A percentile compares a stretch with the other conserved stretches of the same genome.
These are phyloP conservation scores for Capronia coronata DNA, from an alignment of 2,329 filamentous ascomycete genomes.

Conservation along the genomic window DNA sequence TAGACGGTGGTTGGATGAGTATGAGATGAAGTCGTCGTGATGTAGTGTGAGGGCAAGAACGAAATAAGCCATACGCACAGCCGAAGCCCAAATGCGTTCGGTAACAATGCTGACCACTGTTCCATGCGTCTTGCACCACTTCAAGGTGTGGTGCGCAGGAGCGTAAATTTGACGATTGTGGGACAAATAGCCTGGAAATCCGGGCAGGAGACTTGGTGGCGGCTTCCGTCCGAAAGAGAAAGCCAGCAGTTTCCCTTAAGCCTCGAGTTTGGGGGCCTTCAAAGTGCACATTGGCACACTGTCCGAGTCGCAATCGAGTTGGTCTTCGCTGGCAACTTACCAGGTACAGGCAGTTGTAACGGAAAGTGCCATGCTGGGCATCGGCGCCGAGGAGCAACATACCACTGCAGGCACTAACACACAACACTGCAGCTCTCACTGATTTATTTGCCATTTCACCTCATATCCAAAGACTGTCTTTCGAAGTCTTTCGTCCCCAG, in stretches of 20 bases:
- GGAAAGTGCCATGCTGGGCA: conserved; percentile 1
- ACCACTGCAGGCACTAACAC: background rate
- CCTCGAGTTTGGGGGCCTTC: too few relatives aligned
- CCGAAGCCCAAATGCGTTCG: background rate
- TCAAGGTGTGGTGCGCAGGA: background rate
- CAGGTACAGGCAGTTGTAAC: too few relatives aligned
- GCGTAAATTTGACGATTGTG: background rate
- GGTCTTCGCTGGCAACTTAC: too few relatives aligned
- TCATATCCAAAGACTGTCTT: conserved; percentile 77
- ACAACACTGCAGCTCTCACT: background rate
- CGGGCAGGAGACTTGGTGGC: background rate
- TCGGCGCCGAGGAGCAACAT: background rate
- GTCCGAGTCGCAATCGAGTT: too few relatives aligned
- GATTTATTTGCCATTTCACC: conserved; percentile 52
- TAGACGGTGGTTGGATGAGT: background rate
- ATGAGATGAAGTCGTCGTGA: background rate
- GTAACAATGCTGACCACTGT: background rate
- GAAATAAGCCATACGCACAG: background rate
- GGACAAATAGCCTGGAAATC: too few relatives aligned
- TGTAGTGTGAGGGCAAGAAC: background rate
- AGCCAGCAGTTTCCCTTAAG: background rate
- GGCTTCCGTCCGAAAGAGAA: background rate
- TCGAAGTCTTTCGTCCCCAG: conserved; percentile 71
- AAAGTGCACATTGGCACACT: too few relatives aligned
- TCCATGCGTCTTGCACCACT: background rate